Evolutionary conservation across 371 early-diverging fungal genomes (phyloP), one percentile per base, ranked within the genome.

Genomic region (Entomophthora muscae): DNA sequence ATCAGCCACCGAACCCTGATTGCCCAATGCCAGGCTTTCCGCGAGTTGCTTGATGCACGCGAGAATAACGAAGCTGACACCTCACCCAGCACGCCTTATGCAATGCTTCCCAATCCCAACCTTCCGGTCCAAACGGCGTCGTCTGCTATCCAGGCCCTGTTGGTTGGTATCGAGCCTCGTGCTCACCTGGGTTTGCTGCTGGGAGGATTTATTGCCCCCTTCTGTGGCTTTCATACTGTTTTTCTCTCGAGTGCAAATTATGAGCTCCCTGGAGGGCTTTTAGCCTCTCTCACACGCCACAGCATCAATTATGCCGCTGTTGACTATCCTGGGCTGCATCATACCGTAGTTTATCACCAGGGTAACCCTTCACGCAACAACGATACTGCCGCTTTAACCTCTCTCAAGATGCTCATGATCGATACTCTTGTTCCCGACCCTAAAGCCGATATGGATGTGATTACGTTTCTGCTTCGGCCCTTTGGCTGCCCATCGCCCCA

Each of bases 111-210:
- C n/a, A n/a, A n/a, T n/a, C 56, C 63, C 23, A 61, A 66, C 12
- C 56, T 58, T 12, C 68, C 69, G 1, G 54, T 65, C 33, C 63
- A 64, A 30, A 63, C 66, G 24, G 56, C 52, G 22, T 42, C 65
- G 21, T 31, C 53, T 21, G 62, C 63, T 28, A 27, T 33, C 13
- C 31, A 61, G n/a, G 24, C 31, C 24, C 65, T 88, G 10, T 69
- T 87, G 42, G 77, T 73, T 2, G 81, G 82, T 69, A 75, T 89
- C 33, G 93, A 92, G 65, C 89, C 90, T 2, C 76, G 93, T 21
- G 89, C 88, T 63, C 89, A 90, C 67, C 73, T 88, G 42, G 93
- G 93, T 0, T 70, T 92, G 24, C 72, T 86, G 2, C 65, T 83
- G 5, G 81, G 86, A 28, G 78, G 81, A 0, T 73, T 92, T 12